These are phyloP conservation scores for Russula sp. DNA, from an alignment of 768 basidiomycete genomes.

Conservation along the genomic window DNA sequence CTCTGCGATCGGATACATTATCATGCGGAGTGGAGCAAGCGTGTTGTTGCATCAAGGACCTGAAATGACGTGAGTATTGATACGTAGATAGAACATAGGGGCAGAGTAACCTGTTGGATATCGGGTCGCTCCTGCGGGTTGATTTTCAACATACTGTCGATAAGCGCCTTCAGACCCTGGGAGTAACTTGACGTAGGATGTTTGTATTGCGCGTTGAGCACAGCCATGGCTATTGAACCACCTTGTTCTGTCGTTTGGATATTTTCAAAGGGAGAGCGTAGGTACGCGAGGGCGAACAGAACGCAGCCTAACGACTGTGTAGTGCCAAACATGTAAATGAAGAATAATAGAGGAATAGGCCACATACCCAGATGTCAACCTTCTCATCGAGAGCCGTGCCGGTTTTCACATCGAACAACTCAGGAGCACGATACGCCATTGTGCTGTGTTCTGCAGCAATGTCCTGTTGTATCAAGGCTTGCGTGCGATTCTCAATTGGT, in stretches of 20 bases:
- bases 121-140: constrained; percentile 79
- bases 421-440: constrained; percentile 97
- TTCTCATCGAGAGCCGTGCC: constrained; percentile 83
- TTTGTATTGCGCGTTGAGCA: constrained; percentile 86
- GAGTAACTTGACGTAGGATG: constrained; percentile 86
- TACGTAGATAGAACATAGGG: neutral
- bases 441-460: constrained; percentile 96
- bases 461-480: constrained; percentile 91
- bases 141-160: constrained; percentile 78
- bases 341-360: neutral
- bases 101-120: constrained; percentile 65
- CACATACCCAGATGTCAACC: constrained; percentile 89
- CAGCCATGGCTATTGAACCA: constrained; percentile 96
- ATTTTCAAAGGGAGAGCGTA: constrained; percentile 94
- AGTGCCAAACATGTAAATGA: neutral
- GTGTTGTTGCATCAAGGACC: constrained; percentile 50
- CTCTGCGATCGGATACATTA: neutral
- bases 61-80: constrained; percentile 25
- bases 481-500: constrained; percentile 69
- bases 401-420: constrained; percentile 96
- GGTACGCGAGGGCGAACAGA: constrained; percentile 89
- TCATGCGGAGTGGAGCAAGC: constrained; percentile 4
- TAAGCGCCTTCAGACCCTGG: constrained; percentile 71
- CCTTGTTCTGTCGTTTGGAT: constrained; percentile 88
- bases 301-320: constrained; percentile 89